phyloP scores from a whole-genome alignment of 2,329 filamentous ascomycete species.

The Esteya vermicola region DNA sequence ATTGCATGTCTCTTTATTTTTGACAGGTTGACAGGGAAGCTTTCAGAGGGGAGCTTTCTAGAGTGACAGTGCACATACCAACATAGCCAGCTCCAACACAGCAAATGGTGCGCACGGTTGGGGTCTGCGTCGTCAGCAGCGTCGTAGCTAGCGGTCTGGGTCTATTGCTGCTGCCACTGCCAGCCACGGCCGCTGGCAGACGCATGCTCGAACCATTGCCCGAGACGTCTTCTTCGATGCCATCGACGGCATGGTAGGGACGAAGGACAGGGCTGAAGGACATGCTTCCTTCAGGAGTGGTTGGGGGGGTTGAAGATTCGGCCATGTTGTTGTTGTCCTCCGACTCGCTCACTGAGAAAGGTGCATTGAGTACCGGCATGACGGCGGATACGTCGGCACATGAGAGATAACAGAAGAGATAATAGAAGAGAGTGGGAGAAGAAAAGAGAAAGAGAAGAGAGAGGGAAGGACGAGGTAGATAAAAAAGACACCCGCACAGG shows the following conservation, averaged over 20 bases:
- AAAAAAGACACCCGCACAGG: not conserved
- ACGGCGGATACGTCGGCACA: no score
- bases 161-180: not conserved
- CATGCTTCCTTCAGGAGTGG: slow-evolving; percentile 27
- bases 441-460: not conserved
- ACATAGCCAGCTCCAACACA: slow-evolving; percentile 67
- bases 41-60: no score
- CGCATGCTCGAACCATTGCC: not conserved
- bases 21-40: no score
- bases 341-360: slow-evolving; percentile 6
- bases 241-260: slow-evolving; percentile 12
- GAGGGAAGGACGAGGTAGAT: not conserved
- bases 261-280: slow-evolving; percentile 26
- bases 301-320: slow-evolving; percentile 26
- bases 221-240: slow-evolving; percentile 4
- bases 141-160: slow-evolving; percentile 6
- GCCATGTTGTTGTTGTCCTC: slow-evolving; percentile 18
- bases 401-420: no score
- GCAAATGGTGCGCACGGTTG: slow-evolving; percentile 45
- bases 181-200: no score
- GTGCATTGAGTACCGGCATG: not conserved
- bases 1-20: no score
- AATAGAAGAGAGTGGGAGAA: not conserved
- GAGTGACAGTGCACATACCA: no score
- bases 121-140: slow-evolving; percentile 5